These are phyloP conservation scores for Passalora sequoiae DNA, from an alignment of 2,329 filamentous ascomycete genomes.

Conservation along the genomic window DNA sequence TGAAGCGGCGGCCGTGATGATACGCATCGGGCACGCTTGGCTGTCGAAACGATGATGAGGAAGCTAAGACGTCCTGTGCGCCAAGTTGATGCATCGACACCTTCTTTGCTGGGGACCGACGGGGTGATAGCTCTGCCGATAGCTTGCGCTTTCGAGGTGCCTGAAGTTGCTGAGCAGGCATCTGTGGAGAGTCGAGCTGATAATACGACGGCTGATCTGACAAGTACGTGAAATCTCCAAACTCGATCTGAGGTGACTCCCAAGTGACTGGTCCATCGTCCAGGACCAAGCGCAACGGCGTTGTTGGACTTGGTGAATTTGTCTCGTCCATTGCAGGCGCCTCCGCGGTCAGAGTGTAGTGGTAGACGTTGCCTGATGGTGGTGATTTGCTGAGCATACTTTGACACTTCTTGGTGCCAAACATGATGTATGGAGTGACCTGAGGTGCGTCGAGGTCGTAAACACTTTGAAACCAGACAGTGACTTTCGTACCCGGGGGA, in stretches of 20 bases:
- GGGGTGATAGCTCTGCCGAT: conserved; percentile 46
- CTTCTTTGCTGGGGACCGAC: conserved; percentile 45
- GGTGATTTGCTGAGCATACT: conserved; percentile 57
- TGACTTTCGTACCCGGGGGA: conserved; percentile 62
- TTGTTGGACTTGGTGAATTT: conserved; percentile 50
- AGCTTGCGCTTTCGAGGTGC: conserved; percentile 54
- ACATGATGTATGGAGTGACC: conserved; percentile 57
- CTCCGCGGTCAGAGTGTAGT: conserved; percentile 67
- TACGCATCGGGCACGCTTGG: conserved; percentile 30
- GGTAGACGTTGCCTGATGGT: conserved; percentile 55
- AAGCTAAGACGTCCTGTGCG: conserved; percentile 33
- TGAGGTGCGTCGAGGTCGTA: conserved; percentile 63
- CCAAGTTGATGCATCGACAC: conserved; percentile 35
- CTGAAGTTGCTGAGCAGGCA: conserved; percentile 18
- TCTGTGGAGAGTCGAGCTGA: conserved; percentile 29
- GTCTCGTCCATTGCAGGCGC: conserved; percentile 62
- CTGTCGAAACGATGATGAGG: conserved; percentile 36
- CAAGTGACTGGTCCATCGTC: conserved; percentile 41
- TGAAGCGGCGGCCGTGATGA: conserved; percentile 34
- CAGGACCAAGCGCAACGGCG: conserved; percentile 57
- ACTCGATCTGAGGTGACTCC: conserved; percentile 45
- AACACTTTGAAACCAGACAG: conserved; percentile 67
- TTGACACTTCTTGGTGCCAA: conserved; percentile 70
- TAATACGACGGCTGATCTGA: conserved; percentile 24
- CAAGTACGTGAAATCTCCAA: conserved; percentile 58